Evolutionary conservation across 2,329 filamentous ascomycete species (phyloP), one percentile per base, ranked within the genome.

Genomic region (Calonectria henricotiae): DNA sequence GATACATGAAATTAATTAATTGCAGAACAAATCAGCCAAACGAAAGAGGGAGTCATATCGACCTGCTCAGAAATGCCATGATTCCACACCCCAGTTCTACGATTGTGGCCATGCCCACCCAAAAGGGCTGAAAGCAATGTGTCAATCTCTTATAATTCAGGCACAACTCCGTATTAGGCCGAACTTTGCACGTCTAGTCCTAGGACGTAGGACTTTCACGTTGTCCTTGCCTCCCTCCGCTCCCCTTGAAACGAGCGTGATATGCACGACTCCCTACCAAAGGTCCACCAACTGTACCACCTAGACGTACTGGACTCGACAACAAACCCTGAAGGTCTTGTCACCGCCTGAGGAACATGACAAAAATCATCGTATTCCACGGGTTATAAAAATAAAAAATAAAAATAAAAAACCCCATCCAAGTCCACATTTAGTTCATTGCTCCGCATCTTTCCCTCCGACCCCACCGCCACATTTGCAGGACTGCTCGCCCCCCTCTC

Each of bases 171-270:
- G 35, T 49, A n/a, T 65, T 47, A 54, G 58, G 47, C 58, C 58
- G 39, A 55, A 64, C 41, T 43, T 47, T 64, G 51, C 41, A 62
- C 61, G 12, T 32, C 25, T 6, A 60, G 63, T 65, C 63, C 63
- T 65, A 61, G 51, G 43, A 60, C 32, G 51, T 66, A 69, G 67
- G 67, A 69, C 67, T 69, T 69, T 69, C 60, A 27, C 35, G n/a
- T 43, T 30, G 32, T 32, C 54, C 43, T 32, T 60, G 60, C 49
- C 35, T 61, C 39, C 51, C 62, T 43, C 64, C 67, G 62, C 67
- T 64, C 49, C 63, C 49, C 41, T 60, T 69, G 67, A 69, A 69
- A 69, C 67, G 54, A 65, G 67, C 43, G 44, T 23, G 41, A 61
- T 51, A 62, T 69, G 67, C 62, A 69, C 54, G 20, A 54, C 55